Percentiles rank a stretch among this genome's conserved stretches.
phyloP scores from a whole-genome alignment of 495 filamentous ascomycete genomes.

The Friedmanniomyces simplex region DNA sequence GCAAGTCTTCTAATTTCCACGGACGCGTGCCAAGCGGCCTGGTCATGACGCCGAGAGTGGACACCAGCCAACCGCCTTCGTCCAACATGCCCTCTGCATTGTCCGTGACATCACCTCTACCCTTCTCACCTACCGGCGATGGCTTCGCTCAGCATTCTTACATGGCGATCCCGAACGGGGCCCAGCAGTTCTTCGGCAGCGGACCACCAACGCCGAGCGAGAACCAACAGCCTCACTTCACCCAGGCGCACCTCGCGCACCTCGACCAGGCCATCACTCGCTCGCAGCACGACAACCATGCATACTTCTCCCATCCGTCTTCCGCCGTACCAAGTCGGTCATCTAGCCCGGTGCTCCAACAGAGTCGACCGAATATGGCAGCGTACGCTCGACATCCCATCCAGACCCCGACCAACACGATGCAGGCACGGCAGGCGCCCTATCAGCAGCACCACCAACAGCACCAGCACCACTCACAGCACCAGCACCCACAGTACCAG shows the following conservation, averaged over 20 bases:
- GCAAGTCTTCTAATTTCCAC: slow-evolving; percentile 44
- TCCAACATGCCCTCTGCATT: slow-evolving; percentile 9
- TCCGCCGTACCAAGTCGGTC: slow-evolving; percentile 19
- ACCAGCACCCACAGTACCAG: background rate
- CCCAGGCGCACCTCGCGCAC: slow-evolving; percentile 37
- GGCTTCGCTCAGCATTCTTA: slow-evolving; percentile 10
- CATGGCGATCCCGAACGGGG: slow-evolving; percentile 20
- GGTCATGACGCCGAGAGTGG: slow-evolving; percentile 53
- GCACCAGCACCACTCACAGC: slow-evolving; percentile 3
- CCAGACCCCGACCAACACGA: slow-evolving; percentile 9
- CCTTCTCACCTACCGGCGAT: slow-evolving; percentile 11
- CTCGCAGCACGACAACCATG: background rate
- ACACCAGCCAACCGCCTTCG: slow-evolving; percentile 18
- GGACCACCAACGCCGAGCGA: slow-evolving; percentile 55
- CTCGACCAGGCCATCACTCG: slow-evolving; percentile 8
- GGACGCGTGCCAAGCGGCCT: slow-evolving; percentile 57
- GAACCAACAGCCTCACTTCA: slow-evolving; percentile 41
- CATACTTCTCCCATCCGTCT: slow-evolving; percentile 21
- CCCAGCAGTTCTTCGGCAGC: slow-evolving; percentile 38
- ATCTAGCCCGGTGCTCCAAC: slow-evolving; percentile 9
- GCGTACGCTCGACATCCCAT: slow-evolving; percentile 9
- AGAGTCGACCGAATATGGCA: slow-evolving; percentile 5
- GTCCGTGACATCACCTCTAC: slow-evolving; percentile 8
- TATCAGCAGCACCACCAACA: background rate
- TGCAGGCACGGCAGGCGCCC: slow-evolving; percentile 3